A percentile compares a stretch with the other conserved stretches of the same genome.
Conservation (phyloP, 2,329 filamentous ascomycete species). For the Lecanicillium sp. region DNA sequence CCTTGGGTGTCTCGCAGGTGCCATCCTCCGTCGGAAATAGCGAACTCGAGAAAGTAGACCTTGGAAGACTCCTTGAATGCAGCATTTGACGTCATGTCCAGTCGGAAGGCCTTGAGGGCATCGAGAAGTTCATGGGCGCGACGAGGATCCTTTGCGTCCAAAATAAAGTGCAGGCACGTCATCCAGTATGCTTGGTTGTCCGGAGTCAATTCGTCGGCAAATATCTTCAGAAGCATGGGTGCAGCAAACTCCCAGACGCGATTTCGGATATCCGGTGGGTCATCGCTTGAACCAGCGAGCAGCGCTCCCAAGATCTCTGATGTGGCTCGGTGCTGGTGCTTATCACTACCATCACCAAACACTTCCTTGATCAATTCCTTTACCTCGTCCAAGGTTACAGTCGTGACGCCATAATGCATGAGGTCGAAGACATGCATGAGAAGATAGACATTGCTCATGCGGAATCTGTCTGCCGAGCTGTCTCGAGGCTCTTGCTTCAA, state of each 20-base stretch:
- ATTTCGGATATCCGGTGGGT: constrained; percentile 64
- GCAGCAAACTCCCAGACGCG: constrained; percentile 84
- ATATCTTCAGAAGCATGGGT: constrained; percentile 76
- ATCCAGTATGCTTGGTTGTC: constrained; percentile 95
- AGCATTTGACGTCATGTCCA: constrained; percentile 92
- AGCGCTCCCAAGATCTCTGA: constrained; percentile 87
- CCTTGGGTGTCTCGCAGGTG: constrained; percentile 89
- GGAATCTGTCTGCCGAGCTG: constrained; percentile 71
- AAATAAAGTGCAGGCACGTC: constrained; percentile 81
- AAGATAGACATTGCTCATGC: constrained; percentile 79
- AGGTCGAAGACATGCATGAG: constrained; percentile 87
- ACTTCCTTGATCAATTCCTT: constrained; percentile 69
- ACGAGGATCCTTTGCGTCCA: constrained; percentile 84
- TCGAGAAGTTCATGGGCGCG: constrained; percentile 81
- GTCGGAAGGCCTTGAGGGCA: constrained; percentile 72
- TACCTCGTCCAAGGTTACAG: constrained; percentile 78
- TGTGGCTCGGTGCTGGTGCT: constrained; percentile 94
- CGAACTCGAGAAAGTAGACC: constrained; percentile 81
- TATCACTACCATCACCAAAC: constrained; percentile 90
- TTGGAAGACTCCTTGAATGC: constrained; percentile 99
- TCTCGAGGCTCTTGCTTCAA: constrained; percentile 95
- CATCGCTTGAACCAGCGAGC: constrained; percentile 72
- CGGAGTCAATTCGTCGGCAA: constrained; percentile 86
- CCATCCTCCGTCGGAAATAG: constrained; percentile 85
- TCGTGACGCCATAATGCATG: constrained; percentile 71